Percentiles rank a stretch among this genome's conserved stretches.
These are phyloP conservation scores for Fusarium palustre DNA, from an alignment of 2,329 filamentous ascomycete genomes.

Conservation along the genomic window DNA sequence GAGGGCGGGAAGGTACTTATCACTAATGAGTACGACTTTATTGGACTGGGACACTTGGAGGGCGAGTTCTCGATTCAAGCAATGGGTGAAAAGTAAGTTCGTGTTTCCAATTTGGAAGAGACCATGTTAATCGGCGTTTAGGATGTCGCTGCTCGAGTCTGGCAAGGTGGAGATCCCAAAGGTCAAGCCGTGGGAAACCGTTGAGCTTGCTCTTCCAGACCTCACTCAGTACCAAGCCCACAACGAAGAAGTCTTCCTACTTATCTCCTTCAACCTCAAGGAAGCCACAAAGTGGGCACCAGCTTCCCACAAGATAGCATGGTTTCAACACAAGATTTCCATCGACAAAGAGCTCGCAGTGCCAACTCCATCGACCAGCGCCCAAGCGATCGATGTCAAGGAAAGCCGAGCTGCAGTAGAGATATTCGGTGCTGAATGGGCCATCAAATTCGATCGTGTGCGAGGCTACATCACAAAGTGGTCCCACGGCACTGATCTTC, in stretches of 20 bases:
- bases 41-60: neutral
- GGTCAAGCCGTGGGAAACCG: neutral
- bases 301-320: slow-evolving; percentile 1
- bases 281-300: neutral
- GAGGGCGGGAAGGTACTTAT: neutral
- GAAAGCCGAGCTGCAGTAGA: neutral
- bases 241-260: neutral
- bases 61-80: neutral
- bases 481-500: neutral
- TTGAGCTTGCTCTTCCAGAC: neutral
- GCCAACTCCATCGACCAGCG: accelerated
- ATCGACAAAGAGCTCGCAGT: neutral
- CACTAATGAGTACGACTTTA: slow-evolving; percentile 20
- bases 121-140: neutral
- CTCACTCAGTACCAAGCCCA: neutral
- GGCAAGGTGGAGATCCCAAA: neutral
- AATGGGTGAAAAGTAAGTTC: neutral
- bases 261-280: neutral
- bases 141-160: neutral
- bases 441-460: neutral
- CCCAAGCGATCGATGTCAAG: neutral
- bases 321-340: slow-evolving; percentile 21
- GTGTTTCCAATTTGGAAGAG: accelerated
- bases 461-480: slow-evolving; percentile 18
- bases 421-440: neutral